Evolutionary conservation across 1,284 basidiomycete species (phyloP).

Genomic region (Trichosporon sp.): DNA sequence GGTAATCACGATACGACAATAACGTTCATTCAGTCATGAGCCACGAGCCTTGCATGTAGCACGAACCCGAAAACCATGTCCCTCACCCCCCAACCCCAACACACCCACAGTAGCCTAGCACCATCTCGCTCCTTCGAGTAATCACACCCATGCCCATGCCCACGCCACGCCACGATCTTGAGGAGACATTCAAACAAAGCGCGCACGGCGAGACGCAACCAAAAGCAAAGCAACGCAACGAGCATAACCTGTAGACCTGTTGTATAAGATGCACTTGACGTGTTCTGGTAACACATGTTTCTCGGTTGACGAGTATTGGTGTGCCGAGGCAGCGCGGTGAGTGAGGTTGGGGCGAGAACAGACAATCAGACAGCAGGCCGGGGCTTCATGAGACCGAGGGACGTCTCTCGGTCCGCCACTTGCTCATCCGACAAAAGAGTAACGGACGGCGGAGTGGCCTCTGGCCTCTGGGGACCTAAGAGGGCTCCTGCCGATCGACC

Average conservation of each 20-base stretch:
- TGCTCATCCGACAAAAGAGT: too few species aligned
- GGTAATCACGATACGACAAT: not conserved
- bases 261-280: conserved; percentile 3
- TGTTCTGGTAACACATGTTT: not conserved
- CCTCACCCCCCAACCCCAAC: too few species aligned
- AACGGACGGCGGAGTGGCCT: too few species aligned
- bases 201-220: not conserved
- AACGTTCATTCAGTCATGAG: not conserved
- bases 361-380: too few species aligned
- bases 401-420: too few species aligned
- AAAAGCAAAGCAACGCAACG: not conserved
- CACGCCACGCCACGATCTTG: not conserved
- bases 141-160: too few species aligned
- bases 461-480: too few species aligned
- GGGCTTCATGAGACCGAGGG: too few species aligned
- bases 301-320: not conserved
- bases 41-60: not conserved
- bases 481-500: too few species aligned
- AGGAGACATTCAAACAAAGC: not conserved
- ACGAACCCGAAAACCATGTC: not conserved
- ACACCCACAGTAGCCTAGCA: not conserved
- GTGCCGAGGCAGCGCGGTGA: too few species aligned
- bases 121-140: not conserved
- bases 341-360: too few species aligned
- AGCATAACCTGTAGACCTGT: not conserved